Conservation (phyloP, 345 rosid species). For the Rubroshorea leprosula region DNA sequence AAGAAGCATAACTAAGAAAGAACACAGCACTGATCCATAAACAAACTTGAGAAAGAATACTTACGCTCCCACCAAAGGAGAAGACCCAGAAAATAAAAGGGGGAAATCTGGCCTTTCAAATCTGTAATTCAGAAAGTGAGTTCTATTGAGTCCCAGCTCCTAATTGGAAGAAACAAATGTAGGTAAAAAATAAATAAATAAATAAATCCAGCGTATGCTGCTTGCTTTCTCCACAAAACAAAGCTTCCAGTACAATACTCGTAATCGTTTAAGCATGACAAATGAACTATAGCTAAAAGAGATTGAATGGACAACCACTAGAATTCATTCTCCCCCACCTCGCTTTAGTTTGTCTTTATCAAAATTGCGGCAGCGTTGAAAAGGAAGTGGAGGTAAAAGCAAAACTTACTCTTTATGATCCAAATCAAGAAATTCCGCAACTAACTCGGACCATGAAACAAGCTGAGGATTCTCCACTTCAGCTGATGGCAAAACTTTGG, state of each 20-base stretch:
- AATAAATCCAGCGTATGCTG: no score
- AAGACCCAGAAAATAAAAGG: constrained; percentile 64
- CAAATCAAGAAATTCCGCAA: constrained; percentile 71
- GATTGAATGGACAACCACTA: background rate
- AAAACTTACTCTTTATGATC: constrained; percentile 81
- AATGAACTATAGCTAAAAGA: no score
- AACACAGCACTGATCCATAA: background rate
- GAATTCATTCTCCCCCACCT: no score
- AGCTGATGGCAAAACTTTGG: constrained; percentile 83
- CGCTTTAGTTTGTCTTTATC: no score
- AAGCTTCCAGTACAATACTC: background rate
- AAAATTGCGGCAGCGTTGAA: no score
- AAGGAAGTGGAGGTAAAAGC: no score
- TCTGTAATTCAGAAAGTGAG: constrained; percentile 36
- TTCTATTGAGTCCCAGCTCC: background rate
- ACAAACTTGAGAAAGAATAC: constrained; percentile 24
- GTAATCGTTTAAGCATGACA: background rate
- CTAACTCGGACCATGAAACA: constrained; percentile 91
- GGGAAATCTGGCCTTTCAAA: constrained; percentile 88
- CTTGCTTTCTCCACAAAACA: background rate
- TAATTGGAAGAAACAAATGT: background rate
- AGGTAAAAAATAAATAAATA: no score
- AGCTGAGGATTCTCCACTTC: constrained; percentile 87
- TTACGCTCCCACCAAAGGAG: constrained; percentile 69
- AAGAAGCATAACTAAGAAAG: background rate